Evolutionary conservation across 768 basidiomycete genomes (phyloP), one percentile per base, ranked within the genome.

Genomic region (Omphalotus guepiniiformis): DNA sequence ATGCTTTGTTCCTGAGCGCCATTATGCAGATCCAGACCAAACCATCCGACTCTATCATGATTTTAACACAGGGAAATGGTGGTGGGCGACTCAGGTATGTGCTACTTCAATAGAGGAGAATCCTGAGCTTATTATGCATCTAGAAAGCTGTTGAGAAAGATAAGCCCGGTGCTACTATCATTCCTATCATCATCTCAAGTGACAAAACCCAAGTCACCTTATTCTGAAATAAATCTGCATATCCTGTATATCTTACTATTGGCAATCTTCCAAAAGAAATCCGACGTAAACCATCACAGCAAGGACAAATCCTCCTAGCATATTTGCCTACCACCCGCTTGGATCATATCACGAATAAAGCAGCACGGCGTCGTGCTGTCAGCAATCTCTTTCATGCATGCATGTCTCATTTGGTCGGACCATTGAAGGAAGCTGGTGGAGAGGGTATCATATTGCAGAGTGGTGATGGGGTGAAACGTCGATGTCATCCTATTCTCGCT

Each of bases 61-160:
- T 37, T 68, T 77, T 65, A 61, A 75, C 34, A 77, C 73, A 0
- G 73, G 70, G 0, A 63, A 67, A 38, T 79, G 77, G 77, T 78
- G 75, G 77, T 78, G 75, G 75, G 39, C 39, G 8, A 69, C 63
- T 1, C 76, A 78, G 62, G 76, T 75, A 50, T 22, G 66, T 54
- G 13, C 15, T 47, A 21, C 21, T 37, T 6, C 23, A n/a, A n/a
- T n/a, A n/a, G 64, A 26, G 34, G 22, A 15, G 6, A 21, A 40
- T 19, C 12, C 21, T 8, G 4, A 40, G 27, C 9, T 40, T 22
- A 21, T 40, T 9, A 21, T 13, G 15, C 19, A 15, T 40, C 6
- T 23, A 22, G 12, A 40, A 40, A 40, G n/a, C 22, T 21, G n/a
- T 32, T 37, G 30, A 30, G 15, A 27, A 40, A 35, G 48, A 49